phyloP scores from a whole-genome alignment of 129 eudicot species.

The Flaveria sonorensis region DNA sequence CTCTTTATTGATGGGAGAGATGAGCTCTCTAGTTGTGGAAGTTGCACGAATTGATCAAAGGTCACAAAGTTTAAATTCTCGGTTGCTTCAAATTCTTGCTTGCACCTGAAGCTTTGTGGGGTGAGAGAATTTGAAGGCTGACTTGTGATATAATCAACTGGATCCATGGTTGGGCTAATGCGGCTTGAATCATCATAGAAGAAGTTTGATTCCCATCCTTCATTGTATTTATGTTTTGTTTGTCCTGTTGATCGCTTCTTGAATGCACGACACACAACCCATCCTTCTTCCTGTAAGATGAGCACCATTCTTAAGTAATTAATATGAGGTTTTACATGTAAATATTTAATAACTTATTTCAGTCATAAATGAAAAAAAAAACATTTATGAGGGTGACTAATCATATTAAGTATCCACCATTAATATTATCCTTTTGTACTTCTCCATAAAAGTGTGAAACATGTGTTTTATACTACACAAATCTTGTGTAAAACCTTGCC shows the following conservation, averaged over 20 bases:
- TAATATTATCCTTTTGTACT: too few relatives aligned
- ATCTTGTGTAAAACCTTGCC: neutral
- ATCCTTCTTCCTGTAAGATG: conserved; percentile 79
- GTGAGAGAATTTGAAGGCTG: conserved; percentile 40
- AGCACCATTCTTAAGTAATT: neutral
- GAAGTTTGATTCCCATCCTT: conserved; percentile 69
- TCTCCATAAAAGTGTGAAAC: conserved; percentile 1
- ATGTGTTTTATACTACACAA: neutral
- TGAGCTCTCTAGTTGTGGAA: conserved; percentile 84
- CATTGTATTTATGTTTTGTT: conserved; percentile 41
- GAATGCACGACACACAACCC: conserved; percentile 98
- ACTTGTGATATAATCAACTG: conserved; percentile 49
- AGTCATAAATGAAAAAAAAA: too few relatives aligned
- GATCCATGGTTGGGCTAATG: conserved; percentile 47
- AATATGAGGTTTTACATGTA: neutral
- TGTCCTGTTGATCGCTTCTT: conserved; percentile 71
- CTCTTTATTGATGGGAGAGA: conserved; percentile 54
- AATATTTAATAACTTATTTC: too few relatives aligned
- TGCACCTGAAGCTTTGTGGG: conserved; percentile 56
- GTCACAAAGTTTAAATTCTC: conserved; percentile 42
- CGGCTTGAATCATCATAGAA: conserved; percentile 55
- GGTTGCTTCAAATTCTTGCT: conserved; percentile 61
- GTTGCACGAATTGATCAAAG: conserved; percentile 62
- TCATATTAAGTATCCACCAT: too few relatives aligned
- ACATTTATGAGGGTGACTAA: too few relatives aligned